These are phyloP conservation scores for Benincasa hispida DNA, from an alignment of 306 rosid genomes.

Conservation along the genomic window DNA sequence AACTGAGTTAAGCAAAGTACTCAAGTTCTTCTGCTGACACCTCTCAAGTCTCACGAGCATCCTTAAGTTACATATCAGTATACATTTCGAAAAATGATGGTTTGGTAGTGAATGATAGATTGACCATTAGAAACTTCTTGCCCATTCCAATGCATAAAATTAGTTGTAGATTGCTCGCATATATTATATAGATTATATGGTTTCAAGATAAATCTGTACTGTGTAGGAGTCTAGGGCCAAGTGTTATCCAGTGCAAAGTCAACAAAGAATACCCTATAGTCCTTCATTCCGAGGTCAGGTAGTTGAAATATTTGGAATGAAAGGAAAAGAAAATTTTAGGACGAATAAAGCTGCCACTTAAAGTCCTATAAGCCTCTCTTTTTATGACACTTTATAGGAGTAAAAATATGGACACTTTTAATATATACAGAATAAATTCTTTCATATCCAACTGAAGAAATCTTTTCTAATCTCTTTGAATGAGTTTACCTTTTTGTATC, in stretches of 20 bases:
- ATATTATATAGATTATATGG: background rate
- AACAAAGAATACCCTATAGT: background rate
- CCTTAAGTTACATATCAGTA: background rate
- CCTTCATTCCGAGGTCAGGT: background rate
- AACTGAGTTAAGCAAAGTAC: background rate
- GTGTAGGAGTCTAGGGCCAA: background rate
- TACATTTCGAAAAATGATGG: background rate
- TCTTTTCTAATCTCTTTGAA: too few species aligned
- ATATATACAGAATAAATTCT: too few species aligned
- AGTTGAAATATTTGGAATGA: background rate
- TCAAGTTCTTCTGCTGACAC: background rate
- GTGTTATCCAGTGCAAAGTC: background rate
- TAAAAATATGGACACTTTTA: background rate
- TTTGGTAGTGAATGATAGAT: background rate
- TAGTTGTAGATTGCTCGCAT: background rate
- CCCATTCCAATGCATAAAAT: background rate
- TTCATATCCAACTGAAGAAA: too few species aligned
- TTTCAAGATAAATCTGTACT: background rate
- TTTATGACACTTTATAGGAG: too few species aligned
- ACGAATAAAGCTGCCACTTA: background rate
- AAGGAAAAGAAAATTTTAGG: too few species aligned
- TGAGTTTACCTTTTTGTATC: background rate
- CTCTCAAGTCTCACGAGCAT: background rate
- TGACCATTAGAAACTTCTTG: background rate
- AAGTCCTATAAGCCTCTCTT: too few species aligned